Percentiles rank a stretch among this genome's conserved stretches.
Conservation (phyloP, 2,329 filamentous ascomycete species). For the Incumbomyces lentus region DNA sequence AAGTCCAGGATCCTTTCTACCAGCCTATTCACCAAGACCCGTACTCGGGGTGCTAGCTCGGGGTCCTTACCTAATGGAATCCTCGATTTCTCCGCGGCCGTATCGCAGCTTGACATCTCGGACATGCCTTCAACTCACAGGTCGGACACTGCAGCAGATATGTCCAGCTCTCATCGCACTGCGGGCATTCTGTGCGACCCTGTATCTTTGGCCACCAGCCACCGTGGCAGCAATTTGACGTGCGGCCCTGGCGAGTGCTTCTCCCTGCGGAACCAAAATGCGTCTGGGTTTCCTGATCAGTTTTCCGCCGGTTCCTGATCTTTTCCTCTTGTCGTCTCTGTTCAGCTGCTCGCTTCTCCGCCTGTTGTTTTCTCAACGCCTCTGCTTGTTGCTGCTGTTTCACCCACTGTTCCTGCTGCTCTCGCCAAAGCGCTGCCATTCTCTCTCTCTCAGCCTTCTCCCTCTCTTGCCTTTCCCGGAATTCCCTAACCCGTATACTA, state of each 20-base stretch:
- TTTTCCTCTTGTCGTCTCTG: constrained; percentile 10
- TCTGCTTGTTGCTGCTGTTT: no score
- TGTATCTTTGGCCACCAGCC: background rate
- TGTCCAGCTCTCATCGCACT: background rate
- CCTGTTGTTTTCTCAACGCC: constrained; percentile 14
- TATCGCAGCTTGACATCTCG: background rate
- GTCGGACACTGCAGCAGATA: background rate
- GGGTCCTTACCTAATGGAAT: no score
- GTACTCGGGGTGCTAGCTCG: no score
- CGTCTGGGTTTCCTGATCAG: background rate
- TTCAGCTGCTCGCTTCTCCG: constrained; percentile 10
- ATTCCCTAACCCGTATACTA: constrained; percentile 5
- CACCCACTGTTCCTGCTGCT: constrained; percentile 5
- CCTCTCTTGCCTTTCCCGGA: constrained; percentile 3
- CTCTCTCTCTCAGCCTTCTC: background rate
- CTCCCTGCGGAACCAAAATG: no score
- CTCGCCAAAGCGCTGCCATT: constrained; percentile 4
- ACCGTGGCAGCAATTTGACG: background rate
- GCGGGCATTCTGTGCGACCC: background rate
- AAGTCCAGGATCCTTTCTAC: no score
- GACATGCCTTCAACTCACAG: background rate
- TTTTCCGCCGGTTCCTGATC: constrained; percentile 8
- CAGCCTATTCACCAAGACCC: no score
- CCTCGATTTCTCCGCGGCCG: background rate
- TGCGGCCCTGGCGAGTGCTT: no score